Conservation (phyloP, 2,329 filamentous ascomycete genomes). For the Whalleya microplaca region DNA sequence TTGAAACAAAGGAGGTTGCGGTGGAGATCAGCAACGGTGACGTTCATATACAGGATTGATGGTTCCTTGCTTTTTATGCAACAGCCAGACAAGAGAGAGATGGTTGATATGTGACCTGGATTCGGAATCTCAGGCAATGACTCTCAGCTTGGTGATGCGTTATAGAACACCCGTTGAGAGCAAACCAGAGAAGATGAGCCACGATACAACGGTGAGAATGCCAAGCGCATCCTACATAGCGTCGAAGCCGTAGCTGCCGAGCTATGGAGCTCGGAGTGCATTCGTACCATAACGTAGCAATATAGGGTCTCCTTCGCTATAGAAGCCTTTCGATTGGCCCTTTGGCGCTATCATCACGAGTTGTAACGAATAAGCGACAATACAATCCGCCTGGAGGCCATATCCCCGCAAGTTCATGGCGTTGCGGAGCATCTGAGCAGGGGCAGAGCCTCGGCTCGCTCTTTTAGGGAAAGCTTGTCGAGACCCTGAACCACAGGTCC, state of each 20-base stretch:
- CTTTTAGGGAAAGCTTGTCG: background rate
- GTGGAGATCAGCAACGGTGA: no score
- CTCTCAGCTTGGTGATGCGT: background rate
- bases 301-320: constrained; percentile 16
- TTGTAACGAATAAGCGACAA: constrained; percentile 4
- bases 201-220: background rate
- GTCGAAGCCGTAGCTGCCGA: background rate
- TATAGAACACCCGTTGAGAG: background rate
- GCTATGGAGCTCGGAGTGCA: background rate
- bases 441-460: background rate
- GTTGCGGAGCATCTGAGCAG: background rate
- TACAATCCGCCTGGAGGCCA: background rate
- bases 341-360: background rate
- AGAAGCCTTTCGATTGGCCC: constrained; percentile 12
- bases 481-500: background rate
- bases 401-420: constrained; percentile 8
- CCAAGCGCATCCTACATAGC: background rate
- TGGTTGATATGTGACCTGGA: background rate
- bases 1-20: no score
- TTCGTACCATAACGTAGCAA: background rate
- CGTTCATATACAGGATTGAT: no score
- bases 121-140: background rate
- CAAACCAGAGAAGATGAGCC: background rate
- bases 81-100: background rate
- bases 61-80: no score